These are phyloP conservation scores for Wickerhamiella brachini DNA, from an alignment of 805 yeast genomes.

Conservation along the genomic window DNA sequence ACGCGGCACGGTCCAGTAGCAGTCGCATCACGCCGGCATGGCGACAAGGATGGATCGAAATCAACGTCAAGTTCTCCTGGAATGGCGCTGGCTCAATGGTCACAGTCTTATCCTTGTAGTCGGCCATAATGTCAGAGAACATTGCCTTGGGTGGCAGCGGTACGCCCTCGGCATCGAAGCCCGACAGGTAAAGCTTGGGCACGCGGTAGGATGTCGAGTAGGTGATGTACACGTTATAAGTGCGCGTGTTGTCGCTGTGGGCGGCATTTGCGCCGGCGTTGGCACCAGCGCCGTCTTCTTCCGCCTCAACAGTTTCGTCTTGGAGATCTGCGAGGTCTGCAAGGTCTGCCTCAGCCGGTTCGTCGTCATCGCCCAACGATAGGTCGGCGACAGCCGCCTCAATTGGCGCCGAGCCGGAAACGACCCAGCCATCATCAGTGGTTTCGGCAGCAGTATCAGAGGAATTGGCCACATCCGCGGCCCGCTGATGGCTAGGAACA, in stretches of 20 bases:
- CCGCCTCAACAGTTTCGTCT: slow-evolving; percentile 31
- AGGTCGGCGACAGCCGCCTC: neutral
- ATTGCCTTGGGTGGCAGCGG: slow-evolving; percentile 79
- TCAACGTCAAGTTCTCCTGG: slow-evolving; percentile 52
- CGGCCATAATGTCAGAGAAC: slow-evolving; percentile 89
- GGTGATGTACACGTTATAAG: slow-evolving; percentile 79
- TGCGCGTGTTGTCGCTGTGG: slow-evolving; percentile 16
- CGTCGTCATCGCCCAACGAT: slow-evolving; percentile 19
- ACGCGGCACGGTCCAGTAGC: slow-evolving; percentile 57
- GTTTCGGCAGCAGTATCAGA: slow-evolving; percentile 21
- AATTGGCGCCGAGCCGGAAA: slow-evolving; percentile 4
- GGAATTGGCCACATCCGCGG: slow-evolving; percentile 30
- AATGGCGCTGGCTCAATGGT: slow-evolving; percentile 91
- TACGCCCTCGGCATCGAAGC: slow-evolving; percentile 68
- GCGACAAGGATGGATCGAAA: slow-evolving; percentile 91
- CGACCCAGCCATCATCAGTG: slow-evolving; percentile 30
- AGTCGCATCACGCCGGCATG: slow-evolving; percentile 93
- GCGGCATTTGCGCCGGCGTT: neutral
- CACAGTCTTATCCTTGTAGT: slow-evolving; percentile 89
- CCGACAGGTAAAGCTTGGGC: slow-evolving; percentile 85
- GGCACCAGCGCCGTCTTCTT: slow-evolving; percentile 7
- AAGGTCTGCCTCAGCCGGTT: slow-evolving; percentile 14
- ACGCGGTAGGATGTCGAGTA: slow-evolving; percentile 93
- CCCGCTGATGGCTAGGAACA: slow-evolving; percentile 76
- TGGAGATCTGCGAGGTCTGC: slow-evolving; percentile 25